phyloP scores from a whole-genome alignment of 352 stramenopile genomes.

The Thraustochytrium sp. region DNA sequence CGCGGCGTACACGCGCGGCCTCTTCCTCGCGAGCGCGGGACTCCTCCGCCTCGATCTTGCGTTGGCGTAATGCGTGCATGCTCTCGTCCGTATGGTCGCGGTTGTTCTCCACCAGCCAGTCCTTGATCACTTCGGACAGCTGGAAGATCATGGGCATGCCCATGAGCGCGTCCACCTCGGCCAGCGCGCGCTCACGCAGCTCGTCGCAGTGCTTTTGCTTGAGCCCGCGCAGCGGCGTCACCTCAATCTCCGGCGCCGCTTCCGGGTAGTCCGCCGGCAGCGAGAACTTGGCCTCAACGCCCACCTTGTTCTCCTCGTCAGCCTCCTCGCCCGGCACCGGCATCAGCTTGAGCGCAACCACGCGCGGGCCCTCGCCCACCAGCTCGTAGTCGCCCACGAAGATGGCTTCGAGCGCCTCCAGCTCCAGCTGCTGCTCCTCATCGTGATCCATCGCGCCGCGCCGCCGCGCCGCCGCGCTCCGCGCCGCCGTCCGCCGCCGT shows the following conservation, averaged over 20 bases:
- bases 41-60: slow-evolving; percentile 6
- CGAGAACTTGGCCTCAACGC: neutral
- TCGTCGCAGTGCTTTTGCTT: neutral
- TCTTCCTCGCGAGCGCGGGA: neutral
- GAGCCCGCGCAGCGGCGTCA: neutral
- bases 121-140: slow-evolving; percentile 22
- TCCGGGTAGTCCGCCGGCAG: slow-evolving; percentile 19
- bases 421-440: slow-evolving; percentile 38
- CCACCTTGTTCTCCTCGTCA: slow-evolving; percentile 35
- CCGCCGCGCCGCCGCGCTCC: neutral
- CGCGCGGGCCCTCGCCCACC: neutral
- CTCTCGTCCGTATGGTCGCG: slow-evolving; percentile 32
- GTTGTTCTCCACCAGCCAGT: slow-evolving; percentile 41
- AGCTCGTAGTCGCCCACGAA: slow-evolving; percentile 23
- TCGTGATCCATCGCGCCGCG: neutral
- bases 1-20: neutral
- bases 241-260: neutral
- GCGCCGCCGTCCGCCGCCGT: neutral
- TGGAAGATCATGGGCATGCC: slow-evolving; percentile 38
- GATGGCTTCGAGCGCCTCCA: slow-evolving; percentile 38
- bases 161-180: neutral
- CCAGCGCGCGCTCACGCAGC: neutral
- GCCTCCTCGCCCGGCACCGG: neutral
- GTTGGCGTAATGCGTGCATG: slow-evolving; percentile 19
- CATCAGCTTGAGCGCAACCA: neutral